Conservation (phyloP, 495 filamentous ascomycete species). For the Hypoxylon subgilvum region DNA sequence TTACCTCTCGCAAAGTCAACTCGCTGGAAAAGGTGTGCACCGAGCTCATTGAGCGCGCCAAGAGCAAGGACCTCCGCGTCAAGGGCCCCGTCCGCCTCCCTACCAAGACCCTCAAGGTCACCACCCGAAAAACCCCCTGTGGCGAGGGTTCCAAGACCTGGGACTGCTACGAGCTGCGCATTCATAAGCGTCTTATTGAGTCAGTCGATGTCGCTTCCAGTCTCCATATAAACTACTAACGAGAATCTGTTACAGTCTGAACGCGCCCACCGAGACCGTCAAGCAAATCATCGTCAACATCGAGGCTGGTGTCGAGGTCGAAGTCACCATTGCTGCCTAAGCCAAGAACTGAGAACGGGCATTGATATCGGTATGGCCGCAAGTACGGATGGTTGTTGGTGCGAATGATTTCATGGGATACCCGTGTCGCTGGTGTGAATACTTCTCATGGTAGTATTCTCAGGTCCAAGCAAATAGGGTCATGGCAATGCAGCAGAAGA, state of each 20-base stretch:
- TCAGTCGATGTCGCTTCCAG: conserved; percentile 50
- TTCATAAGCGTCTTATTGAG: conserved; percentile 98
- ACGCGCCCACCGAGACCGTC: conserved; percentile 97
- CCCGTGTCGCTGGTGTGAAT: conserved; percentile 1
- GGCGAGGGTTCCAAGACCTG: conserved; percentile 99
- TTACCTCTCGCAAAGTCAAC: conserved; percentile 89
- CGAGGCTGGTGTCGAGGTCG: conserved; percentile 99
- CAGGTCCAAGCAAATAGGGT: too few relatives aligned
- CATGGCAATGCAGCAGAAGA: conserved; percentile 8
- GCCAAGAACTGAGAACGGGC: too few relatives aligned
- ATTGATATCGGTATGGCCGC: conserved; percentile 9
- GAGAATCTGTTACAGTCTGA: conserved; percentile 65
- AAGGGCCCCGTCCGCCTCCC: conserved; percentile 99
- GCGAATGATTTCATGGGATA: too few relatives aligned
- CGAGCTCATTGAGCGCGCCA: conserved; percentile 98
- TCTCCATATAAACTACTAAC: neutral
- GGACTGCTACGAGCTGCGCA: conserved; percentile 99
- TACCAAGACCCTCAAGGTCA: conserved; percentile 96
- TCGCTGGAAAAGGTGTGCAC: conserved; percentile 97
- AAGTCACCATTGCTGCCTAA: conserved; percentile 99
- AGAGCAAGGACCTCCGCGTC: conserved; percentile 96
- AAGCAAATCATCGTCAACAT: conserved; percentile 99
- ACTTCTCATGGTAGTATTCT: too few relatives aligned
- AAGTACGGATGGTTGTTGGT: neutral
- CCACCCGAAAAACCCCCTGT: conserved; percentile 85